phyloP scores from a whole-genome alignment of 2,329 filamentous ascomycete species.

The Cryphonectria nitschkei region DNA sequence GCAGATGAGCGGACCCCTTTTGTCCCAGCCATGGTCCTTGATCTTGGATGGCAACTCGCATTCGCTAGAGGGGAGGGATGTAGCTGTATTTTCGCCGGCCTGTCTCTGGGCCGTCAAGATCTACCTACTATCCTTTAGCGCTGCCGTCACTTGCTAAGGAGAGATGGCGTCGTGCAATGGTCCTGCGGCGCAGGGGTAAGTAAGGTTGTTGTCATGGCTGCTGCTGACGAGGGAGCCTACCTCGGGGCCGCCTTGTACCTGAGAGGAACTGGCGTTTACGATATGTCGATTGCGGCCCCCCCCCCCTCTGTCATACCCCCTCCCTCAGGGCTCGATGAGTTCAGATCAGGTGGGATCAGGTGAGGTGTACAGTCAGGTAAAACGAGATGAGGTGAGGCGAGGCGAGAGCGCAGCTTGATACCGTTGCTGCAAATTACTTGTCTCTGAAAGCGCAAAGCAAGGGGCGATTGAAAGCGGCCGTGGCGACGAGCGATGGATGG shows the following conservation, averaged over 20 bases:
- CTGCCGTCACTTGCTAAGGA: not conserved
- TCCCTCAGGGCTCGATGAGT: not conserved
- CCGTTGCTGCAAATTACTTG: not conserved
- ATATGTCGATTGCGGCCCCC: not conserved
- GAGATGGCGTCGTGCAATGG: not conserved
- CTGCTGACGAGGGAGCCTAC: not conserved
- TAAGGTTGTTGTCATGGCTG: not conserved
- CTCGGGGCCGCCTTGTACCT: not conserved
- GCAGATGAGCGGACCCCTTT: not conserved
- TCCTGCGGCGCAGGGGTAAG: not conserved
- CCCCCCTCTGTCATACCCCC: too few species aligned
- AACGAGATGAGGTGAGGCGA: slow-evolving; percentile 6
- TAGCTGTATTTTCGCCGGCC: not conserved
- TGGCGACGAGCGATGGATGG: not conserved
- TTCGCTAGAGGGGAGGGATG: not conserved
- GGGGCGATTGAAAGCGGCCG: not conserved
- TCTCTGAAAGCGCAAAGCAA: slow-evolving; percentile 6
- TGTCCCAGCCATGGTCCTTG: not conserved
- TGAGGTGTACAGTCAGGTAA: not conserved
- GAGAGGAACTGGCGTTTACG: not conserved
- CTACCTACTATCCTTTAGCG: not conserved
- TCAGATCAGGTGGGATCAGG: slow-evolving; percentile 1
- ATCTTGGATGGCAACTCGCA: not conserved
- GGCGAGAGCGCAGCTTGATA: not conserved
- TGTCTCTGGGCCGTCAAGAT: not conserved